Base-by-base conservation (phyloP, 202 grass and related monocot genomes). In the Musa balbisiana region DNA sequence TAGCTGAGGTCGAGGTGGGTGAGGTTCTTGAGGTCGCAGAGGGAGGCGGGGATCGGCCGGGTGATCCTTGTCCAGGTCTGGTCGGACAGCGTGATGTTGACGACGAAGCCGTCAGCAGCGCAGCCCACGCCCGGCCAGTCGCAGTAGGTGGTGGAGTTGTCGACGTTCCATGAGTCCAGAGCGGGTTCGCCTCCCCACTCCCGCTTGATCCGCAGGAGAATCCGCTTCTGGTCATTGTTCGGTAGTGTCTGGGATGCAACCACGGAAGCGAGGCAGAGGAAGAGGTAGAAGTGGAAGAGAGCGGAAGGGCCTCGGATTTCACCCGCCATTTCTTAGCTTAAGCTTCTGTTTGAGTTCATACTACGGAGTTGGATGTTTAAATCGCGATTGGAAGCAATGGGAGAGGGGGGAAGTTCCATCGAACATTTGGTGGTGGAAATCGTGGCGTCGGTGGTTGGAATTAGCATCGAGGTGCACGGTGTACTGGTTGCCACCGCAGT, bases 21-120 rank as follows among this genome's bases (percentile, higher is more conserved):
- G 43, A 76, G 60, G 59, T 76, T 76, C 26, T 49, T 52, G n/a
- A 76, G 74, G 74, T 16, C 43, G 49, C 74, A 76, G 8, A 76
- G 43, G 12, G 60, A 21, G 11, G 74, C 11, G 52, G 74, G 60
- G 2, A 76, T 52, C 5, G 56, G 56, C 8, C 60, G 22, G 23
- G 52, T 3, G 22, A 73, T 58, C 52, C 11, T 53, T 12, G 16
- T 9, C 19, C 12, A 4, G 11, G 12, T 1, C 9, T 4, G 2
- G 4, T 0, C 15, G 24, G 53, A 27, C 8, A 73, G 53, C 11
- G 52, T 26, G 71, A 73, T 24, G 71, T 19, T 73, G 51, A 26
- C 52, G 10, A 73, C 71, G 21, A 24, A 55, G 3, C 71, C 71
- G 22, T 19, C 71, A 14, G 2, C 71, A 14, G 52, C 71, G 53